Evolutionary conservation across 192 early-diverging fungal species (phyloP).

Genomic region (Entomortierella chlamydospora): DNA sequence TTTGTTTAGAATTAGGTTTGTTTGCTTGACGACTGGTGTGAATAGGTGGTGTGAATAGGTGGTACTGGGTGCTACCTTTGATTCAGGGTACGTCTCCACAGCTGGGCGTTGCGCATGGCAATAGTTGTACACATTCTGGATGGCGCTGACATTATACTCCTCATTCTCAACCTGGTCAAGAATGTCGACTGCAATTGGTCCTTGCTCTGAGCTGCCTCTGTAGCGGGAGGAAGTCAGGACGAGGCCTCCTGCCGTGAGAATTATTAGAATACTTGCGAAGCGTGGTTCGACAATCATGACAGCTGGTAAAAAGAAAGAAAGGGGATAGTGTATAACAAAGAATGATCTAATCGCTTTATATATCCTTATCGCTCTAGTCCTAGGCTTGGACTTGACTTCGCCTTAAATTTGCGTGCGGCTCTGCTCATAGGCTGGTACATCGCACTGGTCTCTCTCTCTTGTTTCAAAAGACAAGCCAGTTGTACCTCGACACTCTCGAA

Average conservation of each 20-base stretch:
- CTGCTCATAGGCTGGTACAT: background rate
- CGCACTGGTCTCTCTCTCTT: background rate
- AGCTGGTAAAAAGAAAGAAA: background rate
- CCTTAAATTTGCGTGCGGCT: background rate
- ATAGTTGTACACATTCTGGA: slow-evolving; percentile 14
- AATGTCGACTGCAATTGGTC: slow-evolving; percentile 8
- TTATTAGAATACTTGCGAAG: slow-evolving; percentile 4
- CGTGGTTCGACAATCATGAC: slow-evolving; percentile 5
- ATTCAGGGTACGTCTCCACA: slow-evolving; percentile 21
- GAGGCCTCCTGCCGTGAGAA: slow-evolving; percentile 27
- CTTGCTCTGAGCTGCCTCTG: background rate
- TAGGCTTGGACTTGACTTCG: background rate
- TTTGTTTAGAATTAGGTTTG: too few relatives aligned
- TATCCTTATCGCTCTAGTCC: too few relatives aligned
- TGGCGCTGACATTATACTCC: background rate
- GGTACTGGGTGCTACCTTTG: slow-evolving; percentile 17
- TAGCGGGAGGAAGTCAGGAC: slow-evolving; percentile 10
- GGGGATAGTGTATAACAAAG: background rate
- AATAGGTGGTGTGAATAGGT: background rate
- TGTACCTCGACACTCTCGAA: slow-evolving; percentile 41
- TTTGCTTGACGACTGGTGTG: background rate
- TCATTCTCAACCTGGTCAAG: slow-evolving; percentile 13
- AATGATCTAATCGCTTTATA: too few relatives aligned
- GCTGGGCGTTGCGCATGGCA: slow-evolving; percentile 37
- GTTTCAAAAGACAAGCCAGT: slow-evolving; percentile 21